Evolutionary conservation across 441 rosid species (phyloP).

Genomic region (Populus tomentosa): DNA sequence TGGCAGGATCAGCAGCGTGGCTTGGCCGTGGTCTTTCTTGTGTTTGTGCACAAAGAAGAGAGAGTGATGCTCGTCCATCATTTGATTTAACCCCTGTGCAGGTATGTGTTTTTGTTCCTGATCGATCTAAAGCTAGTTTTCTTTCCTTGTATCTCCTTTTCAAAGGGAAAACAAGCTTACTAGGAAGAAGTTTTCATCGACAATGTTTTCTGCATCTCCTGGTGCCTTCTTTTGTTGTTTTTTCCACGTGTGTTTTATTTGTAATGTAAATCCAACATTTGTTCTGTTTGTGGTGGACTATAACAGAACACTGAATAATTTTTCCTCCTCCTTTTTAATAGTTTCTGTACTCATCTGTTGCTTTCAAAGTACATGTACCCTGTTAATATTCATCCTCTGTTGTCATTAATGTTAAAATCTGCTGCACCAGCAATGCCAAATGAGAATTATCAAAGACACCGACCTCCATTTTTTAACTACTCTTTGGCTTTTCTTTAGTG

Average conservation of each 20-base stretch:
- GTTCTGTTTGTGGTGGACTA: neutral
- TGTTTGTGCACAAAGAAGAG: constrained; percentile 95
- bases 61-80: constrained; percentile 73
- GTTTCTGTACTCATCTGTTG: neutral
- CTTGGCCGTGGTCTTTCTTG: constrained; percentile 96
- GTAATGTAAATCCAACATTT: neutral
- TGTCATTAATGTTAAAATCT: neutral
- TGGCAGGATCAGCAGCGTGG: constrained; percentile 98
- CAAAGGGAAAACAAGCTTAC: neutral
- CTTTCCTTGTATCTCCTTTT: neutral
- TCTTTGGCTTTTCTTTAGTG: neutral
- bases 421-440: neutral
- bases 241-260: neutral
- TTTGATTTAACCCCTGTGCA: constrained; percentile 90
- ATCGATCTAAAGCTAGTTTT: neutral
- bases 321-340: neutral
- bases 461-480: neutral
- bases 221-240: neutral
- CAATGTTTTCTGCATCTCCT: neutral
- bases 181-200: neutral
- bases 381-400: neutral
- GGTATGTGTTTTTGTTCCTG: constrained; percentile 29
- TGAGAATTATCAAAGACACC: neutral
- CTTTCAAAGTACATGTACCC: neutral
- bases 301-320: neutral